Evolutionary conservation across 176 grass and related monocot species (phyloP), one percentile per base, ranked within the genome.

Genomic region (Triticum timopheevii): DNA sequence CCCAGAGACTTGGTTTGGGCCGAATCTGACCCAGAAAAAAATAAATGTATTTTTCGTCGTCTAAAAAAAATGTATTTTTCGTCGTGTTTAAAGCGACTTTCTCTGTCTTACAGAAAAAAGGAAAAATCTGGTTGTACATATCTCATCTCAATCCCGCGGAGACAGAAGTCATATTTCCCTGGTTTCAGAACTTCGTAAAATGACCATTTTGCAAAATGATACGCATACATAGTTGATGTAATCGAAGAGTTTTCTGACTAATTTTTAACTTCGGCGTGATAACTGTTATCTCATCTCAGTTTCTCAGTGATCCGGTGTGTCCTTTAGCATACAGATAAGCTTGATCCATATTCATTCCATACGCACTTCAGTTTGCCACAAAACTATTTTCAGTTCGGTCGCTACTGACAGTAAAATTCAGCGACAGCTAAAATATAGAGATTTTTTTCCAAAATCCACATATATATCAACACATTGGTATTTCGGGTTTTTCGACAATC

Each of bases 401-500:
- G 5, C 15, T 28, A 12, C 5, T 52, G 40, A 69, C 5, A 19
- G 20, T 19, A 73, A 36, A 50, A 20, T 39, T n/a, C 33, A 24
- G 47, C 12, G 23, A 38, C 2, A 84, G 69, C 25, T 84, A 73
- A 9, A 72, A 72, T 38, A 1, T 47, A 28, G 38, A 50, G 6
- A 75, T 15, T 24, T 7, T 7, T 23, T 62, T 16, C 61, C 36
- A 58, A 56, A 75, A 47, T 45, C 35, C 16, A n/a, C 45, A 77
- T 49, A 76, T 64, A 84, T 76, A 76, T 61, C 13, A 76, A 84
- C 70, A 65, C 71, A 65, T 65, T 76, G 83, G 20, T 50, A 76
- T 84, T 65, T 65, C 71, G 1, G 3, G 61, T 49, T 34, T 64
- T 22, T 6, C 5, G 23, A 62, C 73, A 88, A 79, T 8, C 65